A percentile compares a stretch with the other conserved stretches of the same genome.
Evolutionary conservation across 2,329 filamentous ascomycete species (phyloP).

Genomic region (Monascus ruber): DNA sequence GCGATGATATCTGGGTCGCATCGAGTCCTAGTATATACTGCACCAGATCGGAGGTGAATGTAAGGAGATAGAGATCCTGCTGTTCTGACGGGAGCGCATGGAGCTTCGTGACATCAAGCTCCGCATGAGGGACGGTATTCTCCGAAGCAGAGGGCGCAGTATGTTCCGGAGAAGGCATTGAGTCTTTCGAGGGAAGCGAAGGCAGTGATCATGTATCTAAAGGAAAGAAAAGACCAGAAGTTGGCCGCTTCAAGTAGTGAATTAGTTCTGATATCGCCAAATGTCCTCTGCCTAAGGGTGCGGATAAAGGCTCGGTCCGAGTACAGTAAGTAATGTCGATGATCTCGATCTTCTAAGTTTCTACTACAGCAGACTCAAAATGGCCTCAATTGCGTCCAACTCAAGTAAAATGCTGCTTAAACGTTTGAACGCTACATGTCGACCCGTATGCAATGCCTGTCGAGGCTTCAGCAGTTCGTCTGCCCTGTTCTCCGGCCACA

Average conservation of each 20-base stretch:
- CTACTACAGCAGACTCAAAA: constrained; percentile 13
- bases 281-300: constrained; percentile 10
- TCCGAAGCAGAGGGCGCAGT: constrained; percentile 22
- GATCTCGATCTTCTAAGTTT: constrained; percentile 1
- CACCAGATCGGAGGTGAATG: constrained; percentile 70
- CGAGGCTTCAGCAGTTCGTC: constrained; percentile 40
- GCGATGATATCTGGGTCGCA: constrained; percentile 68
- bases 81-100: constrained; percentile 84
- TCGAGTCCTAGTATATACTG: constrained; percentile 63
- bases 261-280: no score
- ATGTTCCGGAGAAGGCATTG: constrained; percentile 30
- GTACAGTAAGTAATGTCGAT: constrained; percentile 3
- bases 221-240: no score
- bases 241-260: no score
- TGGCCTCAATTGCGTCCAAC: constrained; percentile 14
- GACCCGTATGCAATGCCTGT: constrained; percentile 14
- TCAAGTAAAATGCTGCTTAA: constrained; percentile 11
- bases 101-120: constrained; percentile 84
- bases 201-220: no score
- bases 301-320: constrained; percentile 22
- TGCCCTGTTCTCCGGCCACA: constrained; percentile 57
- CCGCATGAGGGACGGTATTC: constrained; percentile 30
- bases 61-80: constrained; percentile 87
- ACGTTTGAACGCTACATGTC: constrained; percentile 3
- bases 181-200: constrained; percentile 2